phyloP scores from a whole-genome alignment of 2,329 filamentous ascomycete species.

The Botrytis tulipae region DNA sequence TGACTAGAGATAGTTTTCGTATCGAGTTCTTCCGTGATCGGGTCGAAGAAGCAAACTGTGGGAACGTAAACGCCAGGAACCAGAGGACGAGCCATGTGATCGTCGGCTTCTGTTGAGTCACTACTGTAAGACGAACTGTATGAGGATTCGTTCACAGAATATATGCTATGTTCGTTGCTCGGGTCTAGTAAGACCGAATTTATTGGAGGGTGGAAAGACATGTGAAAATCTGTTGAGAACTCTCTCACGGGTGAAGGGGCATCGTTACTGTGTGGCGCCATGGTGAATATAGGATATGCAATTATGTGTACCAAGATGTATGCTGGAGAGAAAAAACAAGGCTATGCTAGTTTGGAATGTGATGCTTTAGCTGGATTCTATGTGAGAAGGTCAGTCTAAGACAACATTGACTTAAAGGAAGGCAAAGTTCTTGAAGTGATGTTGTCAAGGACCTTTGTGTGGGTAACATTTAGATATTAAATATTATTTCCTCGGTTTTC shows the following conservation, averaged over 20 bases:
- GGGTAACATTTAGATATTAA: slow-evolving; percentile 10
- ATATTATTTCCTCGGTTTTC: slow-evolving; percentile 19
- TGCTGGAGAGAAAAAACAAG: background rate
- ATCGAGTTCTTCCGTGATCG: slow-evolving; percentile 65
- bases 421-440: background rate
- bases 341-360: background rate
- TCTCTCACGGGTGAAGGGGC: slow-evolving; percentile 47
- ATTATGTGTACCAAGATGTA: background rate
- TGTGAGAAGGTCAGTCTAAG: background rate
- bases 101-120: slow-evolving; percentile 38
- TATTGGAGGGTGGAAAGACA: slow-evolving; percentile 34
- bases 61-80: slow-evolving; percentile 66
- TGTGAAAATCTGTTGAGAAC: slow-evolving; percentile 46
- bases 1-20: slow-evolving; percentile 48
- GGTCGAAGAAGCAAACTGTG: slow-evolving; percentile 71
- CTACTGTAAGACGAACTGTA: slow-evolving; percentile 47
- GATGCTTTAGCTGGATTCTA: background rate
- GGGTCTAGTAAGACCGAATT: slow-evolving; percentile 29
- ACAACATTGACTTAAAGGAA: background rate
- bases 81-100: slow-evolving; percentile 43
- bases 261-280: slow-evolving; percentile 48
- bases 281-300: slow-evolving; percentile 28
- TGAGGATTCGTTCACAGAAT: slow-evolving; percentile 37
- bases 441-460: background rate
- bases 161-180: slow-evolving; percentile 37